phyloP scores from a whole-genome alignment of 805 yeast species.

The Metschnikowia vanudenii region DNA sequence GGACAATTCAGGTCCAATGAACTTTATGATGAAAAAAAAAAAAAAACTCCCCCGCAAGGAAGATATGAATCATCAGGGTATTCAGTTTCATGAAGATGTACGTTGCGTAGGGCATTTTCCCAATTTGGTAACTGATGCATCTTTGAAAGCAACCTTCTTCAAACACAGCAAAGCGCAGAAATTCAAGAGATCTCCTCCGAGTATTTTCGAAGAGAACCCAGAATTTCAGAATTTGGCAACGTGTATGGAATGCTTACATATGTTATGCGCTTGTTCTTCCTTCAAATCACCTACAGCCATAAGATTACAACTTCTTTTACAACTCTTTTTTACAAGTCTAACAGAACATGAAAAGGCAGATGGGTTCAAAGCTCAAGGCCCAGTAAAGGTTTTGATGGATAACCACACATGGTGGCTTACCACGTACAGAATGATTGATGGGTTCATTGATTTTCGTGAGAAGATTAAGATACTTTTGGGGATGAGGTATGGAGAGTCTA shows the following conservation, averaged over 20 bases:
- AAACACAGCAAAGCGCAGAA: background rate
- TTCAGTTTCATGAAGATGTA: conserved; percentile 3
- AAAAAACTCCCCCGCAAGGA: background rate
- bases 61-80: background rate
- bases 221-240: background rate
- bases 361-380: background rate
- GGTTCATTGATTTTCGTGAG: conserved; percentile 3
- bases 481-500: background rate
- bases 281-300: background rate
- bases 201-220: background rate
- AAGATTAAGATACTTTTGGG: conserved; percentile 2
- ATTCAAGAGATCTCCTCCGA: background rate
- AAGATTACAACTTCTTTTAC: background rate
- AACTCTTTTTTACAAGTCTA: background rate
- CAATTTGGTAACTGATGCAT: background rate
- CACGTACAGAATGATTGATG: conserved; percentile 2
- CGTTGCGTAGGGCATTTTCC: conserved; percentile 4
- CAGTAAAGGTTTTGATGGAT: conserved; percentile 1
- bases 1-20: background rate
- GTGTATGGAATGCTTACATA: background rate
- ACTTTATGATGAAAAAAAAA: conserved; percentile 1
- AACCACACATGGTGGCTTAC: conserved; percentile 5
- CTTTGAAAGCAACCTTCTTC: conserved; percentile 3
- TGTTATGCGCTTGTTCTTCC: conserved; percentile 2
- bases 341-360: background rate